A percentile compares a stretch with the other conserved stretches of the same genome.
These are phyloP conservation scores for Solanum boliviense DNA, from an alignment of 257 asterid species.

Conservation along the genomic window DNA sequence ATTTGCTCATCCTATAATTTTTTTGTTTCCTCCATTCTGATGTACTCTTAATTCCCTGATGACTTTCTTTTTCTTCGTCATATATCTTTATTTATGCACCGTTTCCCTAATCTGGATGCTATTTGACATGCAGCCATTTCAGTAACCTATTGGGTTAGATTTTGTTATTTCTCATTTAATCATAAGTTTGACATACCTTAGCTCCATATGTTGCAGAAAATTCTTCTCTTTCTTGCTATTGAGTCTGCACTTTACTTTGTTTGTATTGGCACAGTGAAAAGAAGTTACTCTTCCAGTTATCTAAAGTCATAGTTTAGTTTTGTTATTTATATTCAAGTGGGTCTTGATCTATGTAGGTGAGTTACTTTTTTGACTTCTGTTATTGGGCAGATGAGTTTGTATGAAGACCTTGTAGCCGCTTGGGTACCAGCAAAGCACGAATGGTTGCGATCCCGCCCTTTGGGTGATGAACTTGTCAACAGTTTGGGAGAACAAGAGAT, in stretches of 20 bases:
- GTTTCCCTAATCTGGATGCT: not conserved
- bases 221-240: not conserved
- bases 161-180: not conserved
- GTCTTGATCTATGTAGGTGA: not conserved
- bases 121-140: not conserved
- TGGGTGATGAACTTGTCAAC: constrained; percentile 66
- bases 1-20: not conserved
- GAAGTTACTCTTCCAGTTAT: not conserved
- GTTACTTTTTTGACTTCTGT: not conserved
- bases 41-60: not conserved
- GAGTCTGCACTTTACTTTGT: not conserved
- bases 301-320: not conserved
- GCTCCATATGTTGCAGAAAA: not conserved
- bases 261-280: not conserved
- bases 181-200: not conserved
- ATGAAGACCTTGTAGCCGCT: constrained; percentile 96
- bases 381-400: constrained; percentile 80
- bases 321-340: not conserved
- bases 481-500: constrained; percentile 65
- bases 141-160: not conserved
- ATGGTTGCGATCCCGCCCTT: constrained; percentile 72
- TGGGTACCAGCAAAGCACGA: constrained; percentile 95
- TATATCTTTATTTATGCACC: not conserved
- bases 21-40: not conserved
- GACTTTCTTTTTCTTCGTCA: not conserved